Conservation (phyloP, 169 alveolate genomes). For the Eimeria maxima region DNA sequence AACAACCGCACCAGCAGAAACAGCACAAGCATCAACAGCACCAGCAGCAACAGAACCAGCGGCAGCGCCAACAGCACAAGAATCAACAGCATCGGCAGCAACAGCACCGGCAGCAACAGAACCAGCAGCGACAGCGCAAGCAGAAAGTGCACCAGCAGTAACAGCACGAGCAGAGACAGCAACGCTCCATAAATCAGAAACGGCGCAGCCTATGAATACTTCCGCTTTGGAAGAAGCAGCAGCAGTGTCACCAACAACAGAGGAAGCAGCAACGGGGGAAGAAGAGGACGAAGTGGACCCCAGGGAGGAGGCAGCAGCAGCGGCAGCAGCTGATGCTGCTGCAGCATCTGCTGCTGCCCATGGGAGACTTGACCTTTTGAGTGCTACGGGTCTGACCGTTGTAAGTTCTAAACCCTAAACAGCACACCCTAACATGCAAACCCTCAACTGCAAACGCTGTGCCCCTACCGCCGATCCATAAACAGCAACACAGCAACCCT, state of each 20-base stretch:
- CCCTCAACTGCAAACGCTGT: neutral
- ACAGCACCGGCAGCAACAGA: neutral
- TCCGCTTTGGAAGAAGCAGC: neutral
- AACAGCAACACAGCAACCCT: neutral
- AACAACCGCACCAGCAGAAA: too few species aligned
- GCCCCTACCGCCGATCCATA: neutral
- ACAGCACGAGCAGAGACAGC: neutral
- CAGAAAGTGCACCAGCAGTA: neutral
- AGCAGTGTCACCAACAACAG: neutral
- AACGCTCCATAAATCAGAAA: neutral
- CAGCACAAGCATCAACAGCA: too few species aligned
- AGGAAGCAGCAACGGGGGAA: neutral
- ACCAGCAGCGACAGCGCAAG: neutral
- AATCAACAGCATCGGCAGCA: too few species aligned
- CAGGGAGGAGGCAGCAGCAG: neutral
- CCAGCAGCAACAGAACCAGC: too few species aligned
- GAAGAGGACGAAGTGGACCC: neutral
- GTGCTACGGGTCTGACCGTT: neutral
- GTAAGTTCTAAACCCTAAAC: neutral
- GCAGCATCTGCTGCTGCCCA: constrained; percentile 18
- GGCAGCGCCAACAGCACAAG: too few species aligned
- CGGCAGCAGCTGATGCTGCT: constrained; percentile 6
- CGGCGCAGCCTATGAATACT: neutral
- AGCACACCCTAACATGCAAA: neutral
- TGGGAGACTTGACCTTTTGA: constrained; percentile 46